These are phyloP conservation scores for Clarireedia monteithiana DNA, from an alignment of 2,329 filamentous ascomycete species.

Conservation along the genomic window DNA sequence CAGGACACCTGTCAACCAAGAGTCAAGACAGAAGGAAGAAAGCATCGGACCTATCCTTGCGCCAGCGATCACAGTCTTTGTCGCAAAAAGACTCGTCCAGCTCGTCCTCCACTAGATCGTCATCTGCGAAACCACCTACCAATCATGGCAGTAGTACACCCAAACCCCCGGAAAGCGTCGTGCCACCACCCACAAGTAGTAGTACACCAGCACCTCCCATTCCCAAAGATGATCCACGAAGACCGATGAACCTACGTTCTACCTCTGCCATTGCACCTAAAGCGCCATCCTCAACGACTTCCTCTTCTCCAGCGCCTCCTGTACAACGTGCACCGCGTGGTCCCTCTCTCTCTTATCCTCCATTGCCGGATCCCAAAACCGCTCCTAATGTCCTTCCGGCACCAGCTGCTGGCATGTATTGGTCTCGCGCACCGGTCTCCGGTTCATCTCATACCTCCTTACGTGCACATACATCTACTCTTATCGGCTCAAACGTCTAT, in stretches of 20 bases:
- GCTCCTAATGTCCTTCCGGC: constrained; percentile 54
- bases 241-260: constrained; percentile 41
- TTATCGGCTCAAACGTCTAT: constrained; percentile 59
- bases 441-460: constrained; percentile 53
- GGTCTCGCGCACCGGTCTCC: constrained; percentile 58
- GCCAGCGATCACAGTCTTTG: constrained; percentile 29
- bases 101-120: constrained; percentile 17
- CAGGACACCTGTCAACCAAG: constrained; percentile 52
- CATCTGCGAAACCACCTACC: constrained; percentile 15
- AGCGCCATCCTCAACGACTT: constrained; percentile 13
- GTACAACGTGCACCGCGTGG: constrained; percentile 22
- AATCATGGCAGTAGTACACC: constrained; percentile 13
- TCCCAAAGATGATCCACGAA: constrained; percentile 25
- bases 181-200: constrained; percentile 15
- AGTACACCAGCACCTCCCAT: constrained; percentile 15
- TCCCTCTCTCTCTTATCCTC: constrained; percentile 44
- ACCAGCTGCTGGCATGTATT: constrained; percentile 66
- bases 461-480: constrained; percentile 58
- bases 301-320: constrained; percentile 21
- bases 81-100: constrained; percentile 24
- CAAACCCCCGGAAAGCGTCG: constrained; percentile 14
- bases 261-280: constrained; percentile 33
- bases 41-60: constrained; percentile 24
- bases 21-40: constrained; percentile 34
- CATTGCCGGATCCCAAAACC: constrained; percentile 47